Evolutionary conservation across 179 eudicot genomes (phyloP).

Genomic region (Sideroxylon spinosum): DNA sequence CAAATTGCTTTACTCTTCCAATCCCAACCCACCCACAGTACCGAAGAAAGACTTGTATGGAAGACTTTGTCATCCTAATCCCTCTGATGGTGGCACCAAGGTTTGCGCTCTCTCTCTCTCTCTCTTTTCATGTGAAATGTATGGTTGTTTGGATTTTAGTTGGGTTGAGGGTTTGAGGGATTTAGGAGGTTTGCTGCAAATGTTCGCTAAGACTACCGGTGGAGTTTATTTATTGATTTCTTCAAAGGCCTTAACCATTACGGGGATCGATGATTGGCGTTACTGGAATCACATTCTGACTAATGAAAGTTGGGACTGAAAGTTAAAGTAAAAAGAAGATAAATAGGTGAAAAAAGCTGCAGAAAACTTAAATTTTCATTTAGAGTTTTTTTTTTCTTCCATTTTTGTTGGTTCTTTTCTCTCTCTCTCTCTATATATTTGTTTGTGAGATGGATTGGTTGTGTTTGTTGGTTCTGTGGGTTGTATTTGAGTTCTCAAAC

Average conservation of each 20-base stretch:
- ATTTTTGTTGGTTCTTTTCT: too few relatives aligned
- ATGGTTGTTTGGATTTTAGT: neutral
- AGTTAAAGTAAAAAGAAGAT: too few relatives aligned
- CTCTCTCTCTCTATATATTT: too few relatives aligned
- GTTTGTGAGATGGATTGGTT: too few relatives aligned
- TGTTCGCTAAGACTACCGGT: slow-evolving; percentile 69
- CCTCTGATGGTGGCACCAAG: slow-evolving; percentile 61
- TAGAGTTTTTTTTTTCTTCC: too few relatives aligned
- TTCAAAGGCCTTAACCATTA: slow-evolving; percentile 57
- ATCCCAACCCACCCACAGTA: too few relatives aligned
- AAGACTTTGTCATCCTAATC: slow-evolving; percentile 36
- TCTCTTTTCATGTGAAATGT: too few relatives aligned
- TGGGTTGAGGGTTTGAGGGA: neutral
- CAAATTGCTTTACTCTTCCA: too few relatives aligned
- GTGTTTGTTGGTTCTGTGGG: too few relatives aligned
- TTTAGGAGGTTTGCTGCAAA: slow-evolving; percentile 34
- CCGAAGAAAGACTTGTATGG: slow-evolving; percentile 40
- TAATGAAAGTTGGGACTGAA: slow-evolving; percentile 43
- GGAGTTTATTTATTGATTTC: slow-evolving; percentile 61
- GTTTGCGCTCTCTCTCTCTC: slow-evolving; percentile 22
- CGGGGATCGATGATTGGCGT: slow-evolving; percentile 70
- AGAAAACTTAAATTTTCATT: too few relatives aligned
- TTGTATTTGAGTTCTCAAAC: too few relatives aligned
- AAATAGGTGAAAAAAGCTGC: too few relatives aligned
- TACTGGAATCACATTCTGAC: slow-evolving; percentile 74